Conservation (phyloP, 331 rosid species). For the Dryas integrifolia region DNA sequence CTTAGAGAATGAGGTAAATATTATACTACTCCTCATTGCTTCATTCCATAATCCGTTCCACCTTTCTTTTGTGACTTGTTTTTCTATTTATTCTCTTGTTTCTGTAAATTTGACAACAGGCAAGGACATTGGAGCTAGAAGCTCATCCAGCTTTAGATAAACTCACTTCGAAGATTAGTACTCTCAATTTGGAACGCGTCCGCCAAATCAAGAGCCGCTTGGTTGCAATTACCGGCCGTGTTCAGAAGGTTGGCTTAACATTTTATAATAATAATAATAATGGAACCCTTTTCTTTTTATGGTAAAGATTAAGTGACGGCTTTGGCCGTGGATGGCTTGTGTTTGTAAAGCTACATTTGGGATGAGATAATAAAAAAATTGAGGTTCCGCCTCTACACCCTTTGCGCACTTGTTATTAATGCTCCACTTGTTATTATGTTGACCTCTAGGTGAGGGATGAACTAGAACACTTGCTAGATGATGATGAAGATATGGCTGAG, state of each 20-base stretch:
- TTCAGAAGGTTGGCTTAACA: conserved; percentile 60
- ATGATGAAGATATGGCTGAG: conserved; percentile 97
- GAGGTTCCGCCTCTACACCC: no score
- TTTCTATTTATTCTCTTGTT: conserved; percentile 9
- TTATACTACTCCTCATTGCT: neutral
- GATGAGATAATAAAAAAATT: neutral
- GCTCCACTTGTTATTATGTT: neutral
- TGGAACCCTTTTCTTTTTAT: neutral
- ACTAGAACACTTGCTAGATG: conserved; percentile 87
- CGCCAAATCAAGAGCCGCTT: conserved; percentile 96
- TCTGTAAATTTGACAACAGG: conserved; percentile 39
- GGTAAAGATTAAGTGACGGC: neutral
- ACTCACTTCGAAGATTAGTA: conserved; percentile 93
- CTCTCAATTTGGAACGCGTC: conserved; percentile 91
- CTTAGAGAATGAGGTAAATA: conserved; percentile 64
- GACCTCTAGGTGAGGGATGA: conserved; percentile 76
- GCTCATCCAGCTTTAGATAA: conserved; percentile 99
- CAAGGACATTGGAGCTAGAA: conserved; percentile 80
- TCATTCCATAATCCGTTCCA: neutral
- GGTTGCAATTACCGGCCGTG: conserved; percentile 95
- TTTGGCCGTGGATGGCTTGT: neutral
- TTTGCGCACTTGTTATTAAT: neutral
- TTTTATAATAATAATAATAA: neutral
- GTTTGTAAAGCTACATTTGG: neutral
- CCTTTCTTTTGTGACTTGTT: conserved; percentile 7